A percentile compares a stretch with the other conserved stretches of the same genome.
These are phyloP conservation scores for Selenicereus undatus DNA, from an alignment of 148 eudicot species.

Conservation along the genomic window DNA sequence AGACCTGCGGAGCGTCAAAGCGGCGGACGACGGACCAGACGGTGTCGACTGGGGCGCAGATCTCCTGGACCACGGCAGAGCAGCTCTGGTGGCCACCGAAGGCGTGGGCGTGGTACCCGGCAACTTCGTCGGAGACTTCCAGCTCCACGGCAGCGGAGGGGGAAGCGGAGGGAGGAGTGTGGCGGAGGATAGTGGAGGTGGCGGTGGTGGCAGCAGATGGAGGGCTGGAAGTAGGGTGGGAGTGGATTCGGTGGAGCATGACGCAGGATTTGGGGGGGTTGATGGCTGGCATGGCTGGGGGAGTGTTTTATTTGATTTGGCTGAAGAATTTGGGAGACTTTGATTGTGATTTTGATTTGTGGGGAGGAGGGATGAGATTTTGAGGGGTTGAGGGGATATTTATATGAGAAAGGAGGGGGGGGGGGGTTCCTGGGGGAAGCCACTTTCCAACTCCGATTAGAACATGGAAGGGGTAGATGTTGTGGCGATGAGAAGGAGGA, in stretches of 20 bases:
- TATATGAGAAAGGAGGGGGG: neutral
- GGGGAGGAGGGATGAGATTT: neutral
- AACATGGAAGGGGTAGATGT: neutral
- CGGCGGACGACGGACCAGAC: conserved; percentile 83
- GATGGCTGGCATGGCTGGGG: conserved; percentile 9
- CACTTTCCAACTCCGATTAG: conserved; percentile 12
- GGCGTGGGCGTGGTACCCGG: conserved; percentile 48
- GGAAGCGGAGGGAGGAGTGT: neutral
- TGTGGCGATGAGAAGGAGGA: neutral
- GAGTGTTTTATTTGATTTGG: neutral
- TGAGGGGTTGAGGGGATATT: neutral
- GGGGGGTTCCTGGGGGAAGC: conserved; percentile 10
- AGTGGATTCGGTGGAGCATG: conserved; percentile 24
- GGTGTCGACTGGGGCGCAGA: conserved; percentile 47
- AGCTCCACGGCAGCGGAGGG: neutral
- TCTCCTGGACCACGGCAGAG: conserved; percentile 64
- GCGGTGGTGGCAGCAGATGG: neutral
- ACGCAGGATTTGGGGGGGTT: conserved; percentile 25
- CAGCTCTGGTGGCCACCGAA: conserved; percentile 56
- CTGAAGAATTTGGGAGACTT: neutral
- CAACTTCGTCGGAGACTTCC: conserved; percentile 46
- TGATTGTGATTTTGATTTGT: too few relatives aligned
- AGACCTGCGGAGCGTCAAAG: conserved; percentile 74
- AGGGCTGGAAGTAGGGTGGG: conserved; percentile 16
- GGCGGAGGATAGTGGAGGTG: neutral